Conservation (phyloP, 768 basidiomycete genomes). For the Auricularia sp. region DNA sequence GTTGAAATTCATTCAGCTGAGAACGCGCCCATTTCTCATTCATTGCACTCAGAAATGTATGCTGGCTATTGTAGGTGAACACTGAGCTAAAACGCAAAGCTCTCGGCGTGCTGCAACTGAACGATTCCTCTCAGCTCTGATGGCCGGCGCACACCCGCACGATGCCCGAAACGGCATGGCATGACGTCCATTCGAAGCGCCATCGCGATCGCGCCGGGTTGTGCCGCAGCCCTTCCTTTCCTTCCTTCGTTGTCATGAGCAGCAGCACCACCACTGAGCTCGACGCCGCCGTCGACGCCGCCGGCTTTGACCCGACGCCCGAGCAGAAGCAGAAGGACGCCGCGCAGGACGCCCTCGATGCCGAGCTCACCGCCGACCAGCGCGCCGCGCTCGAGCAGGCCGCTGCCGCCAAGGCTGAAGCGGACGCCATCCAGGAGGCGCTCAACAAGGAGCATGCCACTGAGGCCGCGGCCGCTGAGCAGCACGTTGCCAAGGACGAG, state of each 20-base stretch:
- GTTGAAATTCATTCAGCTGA: neutral
- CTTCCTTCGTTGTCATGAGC: neutral
- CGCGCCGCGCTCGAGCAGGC: neutral
- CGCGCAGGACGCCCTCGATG: neutral
- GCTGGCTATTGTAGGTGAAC: neutral
- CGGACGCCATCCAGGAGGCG: neutral
- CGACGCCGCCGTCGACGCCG: neutral
- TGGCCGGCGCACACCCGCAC: neutral
- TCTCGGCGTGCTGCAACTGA: neutral
- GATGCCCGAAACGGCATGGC: neutral
- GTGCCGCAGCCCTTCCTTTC: neutral
- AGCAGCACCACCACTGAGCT: neutral
- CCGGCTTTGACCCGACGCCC: neutral
- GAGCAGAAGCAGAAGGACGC: slow-evolving; percentile 1
- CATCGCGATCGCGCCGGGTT: neutral
- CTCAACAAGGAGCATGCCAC: neutral
- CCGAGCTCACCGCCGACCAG: neutral
- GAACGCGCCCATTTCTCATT: neutral
- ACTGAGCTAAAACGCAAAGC: neutral
- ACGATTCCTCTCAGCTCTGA: neutral
- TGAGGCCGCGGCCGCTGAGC: neutral
- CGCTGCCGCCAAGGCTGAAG: neutral
- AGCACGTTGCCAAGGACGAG: neutral
- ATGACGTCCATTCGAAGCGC: neutral
- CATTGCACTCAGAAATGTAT: neutral